Conservation (phyloP, 2,329 filamentous ascomycete species). For the Trichoderma citrinoviride region DNA sequence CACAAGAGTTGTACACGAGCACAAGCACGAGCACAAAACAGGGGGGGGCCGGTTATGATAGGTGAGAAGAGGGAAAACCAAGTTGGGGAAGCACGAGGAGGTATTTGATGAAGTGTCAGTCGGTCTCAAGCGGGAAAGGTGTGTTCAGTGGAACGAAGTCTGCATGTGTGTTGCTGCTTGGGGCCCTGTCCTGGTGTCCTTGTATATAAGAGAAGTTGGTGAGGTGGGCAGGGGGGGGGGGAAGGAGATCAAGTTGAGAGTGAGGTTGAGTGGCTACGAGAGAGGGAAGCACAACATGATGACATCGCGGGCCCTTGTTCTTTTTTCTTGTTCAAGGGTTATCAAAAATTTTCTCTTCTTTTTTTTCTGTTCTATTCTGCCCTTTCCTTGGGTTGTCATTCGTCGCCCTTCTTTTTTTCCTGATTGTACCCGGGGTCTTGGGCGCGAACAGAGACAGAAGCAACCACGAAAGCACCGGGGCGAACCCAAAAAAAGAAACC, state of each 20-base stretch:
- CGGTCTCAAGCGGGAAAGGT: neutral
- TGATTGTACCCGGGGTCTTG: too few relatives aligned
- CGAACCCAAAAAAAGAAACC: too few relatives aligned
- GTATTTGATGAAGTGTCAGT: slow-evolving; percentile 19
- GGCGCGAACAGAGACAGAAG: too few relatives aligned
- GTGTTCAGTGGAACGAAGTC: neutral
- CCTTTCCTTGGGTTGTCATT: neutral
- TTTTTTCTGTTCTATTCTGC: neutral
- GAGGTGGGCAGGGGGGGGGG: neutral
- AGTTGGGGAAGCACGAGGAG: neutral
- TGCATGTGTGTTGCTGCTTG: neutral
- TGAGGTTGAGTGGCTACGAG: neutral
- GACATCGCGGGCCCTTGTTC: slow-evolving; percentile 7
- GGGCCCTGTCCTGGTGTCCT: too few relatives aligned
- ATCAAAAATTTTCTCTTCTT: neutral
- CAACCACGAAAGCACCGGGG: too few relatives aligned
- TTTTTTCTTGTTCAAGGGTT: neutral
- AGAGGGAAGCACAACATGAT: slow-evolving; percentile 17
- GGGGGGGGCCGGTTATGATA: neutral
- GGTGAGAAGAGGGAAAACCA: too few relatives aligned
- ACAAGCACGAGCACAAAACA: slow-evolving; percentile 2
- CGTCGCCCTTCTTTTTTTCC: too few relatives aligned
- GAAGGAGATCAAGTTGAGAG: neutral
- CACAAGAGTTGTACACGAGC: neutral
- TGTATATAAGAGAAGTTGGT: too few relatives aligned